These are phyloP conservation scores for Venturia carpophila DNA, from an alignment of 2,329 filamentous ascomycete genomes.

Conservation along the genomic window DNA sequence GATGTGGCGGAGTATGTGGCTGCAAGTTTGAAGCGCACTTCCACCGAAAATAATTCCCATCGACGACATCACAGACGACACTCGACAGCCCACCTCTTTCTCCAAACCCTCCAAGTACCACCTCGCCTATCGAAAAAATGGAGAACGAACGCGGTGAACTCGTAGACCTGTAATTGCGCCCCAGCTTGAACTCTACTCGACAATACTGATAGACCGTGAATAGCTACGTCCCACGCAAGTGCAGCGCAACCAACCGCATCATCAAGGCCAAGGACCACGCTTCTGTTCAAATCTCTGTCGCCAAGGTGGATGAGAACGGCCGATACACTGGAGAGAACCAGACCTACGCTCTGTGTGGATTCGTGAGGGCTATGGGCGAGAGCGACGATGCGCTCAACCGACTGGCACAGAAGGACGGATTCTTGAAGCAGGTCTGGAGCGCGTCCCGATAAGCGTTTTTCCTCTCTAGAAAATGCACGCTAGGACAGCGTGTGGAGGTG, in stretches of 20 bases:
- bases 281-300: conserved; percentile 92
- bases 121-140: conserved; percentile 58
- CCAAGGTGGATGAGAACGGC: conserved; percentile 98
- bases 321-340: conserved; percentile 96
- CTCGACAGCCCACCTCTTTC: not conserved
- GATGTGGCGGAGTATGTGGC: not conserved
- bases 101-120: not conserved
- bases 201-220: conserved; percentile 17
- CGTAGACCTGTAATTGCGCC: conserved; percentile 78
- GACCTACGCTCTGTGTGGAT: conserved; percentile 93
- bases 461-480: not conserved
- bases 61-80: not conserved
- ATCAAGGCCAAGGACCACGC: conserved; percentile 99
- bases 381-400: conserved; percentile 94
- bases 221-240: conserved; percentile 95
- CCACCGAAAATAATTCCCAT: not conserved
- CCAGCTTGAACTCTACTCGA: conserved; percentile 19
- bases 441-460: conserved; percentile 45
- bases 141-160: conserved; percentile 99
- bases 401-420: conserved; percentile 88
- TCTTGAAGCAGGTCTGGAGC: conserved; percentile 96
- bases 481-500: conserved; percentile 9
- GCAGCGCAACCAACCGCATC: conserved; percentile 98
- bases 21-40: not conserved
- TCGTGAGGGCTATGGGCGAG: conserved; percentile 97